Conservation (phyloP, 495 filamentous ascomycete species). For the Cenococcum geophilum region DNA sequence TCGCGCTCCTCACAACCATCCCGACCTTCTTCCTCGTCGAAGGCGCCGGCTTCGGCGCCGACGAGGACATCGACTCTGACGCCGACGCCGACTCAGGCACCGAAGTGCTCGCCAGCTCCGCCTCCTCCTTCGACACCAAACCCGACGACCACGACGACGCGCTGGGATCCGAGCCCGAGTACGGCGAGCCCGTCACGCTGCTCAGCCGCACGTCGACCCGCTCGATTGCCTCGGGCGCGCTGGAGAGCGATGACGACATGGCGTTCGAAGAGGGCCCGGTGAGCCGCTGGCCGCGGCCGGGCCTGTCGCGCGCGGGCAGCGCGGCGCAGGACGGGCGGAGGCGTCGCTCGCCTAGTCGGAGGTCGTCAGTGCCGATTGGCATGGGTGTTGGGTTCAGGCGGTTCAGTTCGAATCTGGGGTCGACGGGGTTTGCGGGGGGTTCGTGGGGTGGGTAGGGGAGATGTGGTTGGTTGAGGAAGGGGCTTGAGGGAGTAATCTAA, state of each 20-base stretch:
- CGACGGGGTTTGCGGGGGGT: constrained; percentile 17
- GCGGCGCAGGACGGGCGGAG: constrained; percentile 9
- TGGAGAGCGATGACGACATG: constrained; percentile 49
- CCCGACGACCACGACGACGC: constrained; percentile 11
- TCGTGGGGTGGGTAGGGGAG: constrained; percentile 28
- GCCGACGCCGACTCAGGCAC: not conserved
- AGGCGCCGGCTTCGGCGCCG: constrained; percentile 60
- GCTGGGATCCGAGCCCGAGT: constrained; percentile 21
- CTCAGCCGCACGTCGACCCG: constrained; percentile 22
- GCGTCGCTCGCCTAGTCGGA: constrained; percentile 9
- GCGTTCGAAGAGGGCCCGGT: constrained; percentile 48
- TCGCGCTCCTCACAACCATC: constrained; percentile 57
- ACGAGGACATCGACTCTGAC: constrained; percentile 35
- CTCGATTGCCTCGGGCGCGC: constrained; percentile 11
- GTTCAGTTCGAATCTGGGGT: constrained; percentile 31
- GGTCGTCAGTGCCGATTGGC: constrained; percentile 26
- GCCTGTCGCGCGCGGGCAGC: constrained; percentile 9
- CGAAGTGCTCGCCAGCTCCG: constrained; percentile 5
- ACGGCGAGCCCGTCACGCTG: constrained; percentile 26
- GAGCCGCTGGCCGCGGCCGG: not conserved
- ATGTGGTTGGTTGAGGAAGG: too few relatives aligned
- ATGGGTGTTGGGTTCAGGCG: constrained; percentile 30
- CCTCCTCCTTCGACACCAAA: not conserved
- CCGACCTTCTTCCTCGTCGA: constrained; percentile 68
- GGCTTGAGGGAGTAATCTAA: too few relatives aligned